Evolutionary conservation across 257 asterid species (phyloP), one percentile per base, ranked within the genome.

Genomic region (Solanum sejunctum): DNA sequence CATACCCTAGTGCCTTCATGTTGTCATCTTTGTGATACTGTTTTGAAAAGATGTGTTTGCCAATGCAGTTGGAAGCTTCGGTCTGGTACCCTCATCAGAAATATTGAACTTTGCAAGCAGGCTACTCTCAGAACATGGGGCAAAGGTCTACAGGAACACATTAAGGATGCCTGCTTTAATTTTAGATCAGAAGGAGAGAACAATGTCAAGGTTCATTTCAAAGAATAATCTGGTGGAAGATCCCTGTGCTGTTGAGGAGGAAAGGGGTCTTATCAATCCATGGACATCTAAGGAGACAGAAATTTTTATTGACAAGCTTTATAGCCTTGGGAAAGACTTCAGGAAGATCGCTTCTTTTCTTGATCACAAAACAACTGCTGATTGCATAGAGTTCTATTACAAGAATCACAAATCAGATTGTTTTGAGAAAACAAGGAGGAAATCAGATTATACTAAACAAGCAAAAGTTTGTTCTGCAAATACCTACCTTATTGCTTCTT

Each of bases 351-450:
- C 99, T 78, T 95, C 99, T 82, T 95, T 91, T 89, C 89, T 97
- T 41, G 91, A 91, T 28, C 93, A 91, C 83, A 97, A 92, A 84
- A 93, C 97, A 52, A 85, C 92, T 56, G 99, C 99, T 8, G 99
- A 97, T 88, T 97, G 99, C 86, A 56, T 97, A 39, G 97, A 97
- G 92, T 97, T 97, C 85, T 97, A 97, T 87, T 97, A 95, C 90
- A 97, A 97, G 92, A 97, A 94, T 87, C 99, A 94, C 93, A 97
- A 95, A 86, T 90, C 97, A 3, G 95, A 93, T 84, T 81, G 88
- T 88, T 97, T 97, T 85, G 88, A 81, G 88, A 93, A 91, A 88
- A 94, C 96, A 18, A 94, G 89, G 87, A 93, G 88, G 87, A 91
- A 93, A 89, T 90, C 93, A 45, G 93, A 87, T 52, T 86, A 75